These are phyloP conservation scores for Fusarium poae DNA, from an alignment of 2,329 filamentous ascomycete genomes.

Conservation along the genomic window DNA sequence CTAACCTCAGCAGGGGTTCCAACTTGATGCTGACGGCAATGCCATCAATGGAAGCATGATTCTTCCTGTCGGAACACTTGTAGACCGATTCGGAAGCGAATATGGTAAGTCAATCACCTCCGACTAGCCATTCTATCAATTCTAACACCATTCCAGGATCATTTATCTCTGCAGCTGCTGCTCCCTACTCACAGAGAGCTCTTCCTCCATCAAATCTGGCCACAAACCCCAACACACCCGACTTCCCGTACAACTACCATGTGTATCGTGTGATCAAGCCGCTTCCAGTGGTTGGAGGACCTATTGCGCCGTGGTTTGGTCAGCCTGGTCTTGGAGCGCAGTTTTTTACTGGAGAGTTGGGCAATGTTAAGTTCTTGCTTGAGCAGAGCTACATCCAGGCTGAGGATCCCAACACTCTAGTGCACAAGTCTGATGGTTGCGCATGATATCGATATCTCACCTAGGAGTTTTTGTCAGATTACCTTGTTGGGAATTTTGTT, in stretches of 20 bases:
- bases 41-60: constrained; percentile 59
- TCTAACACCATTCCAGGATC: constrained; percentile 37
- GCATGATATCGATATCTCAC: background rate
- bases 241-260: constrained; percentile 63
- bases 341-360: constrained; percentile 50
- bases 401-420: constrained; percentile 36
- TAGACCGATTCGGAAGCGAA: constrained; percentile 64
- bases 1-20: constrained; percentile 51
- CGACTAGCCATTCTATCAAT: rapidly evolving
- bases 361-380: constrained; percentile 41
- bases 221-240: constrained; percentile 48
- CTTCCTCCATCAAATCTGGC: constrained; percentile 62
- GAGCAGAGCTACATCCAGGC: constrained; percentile 34
- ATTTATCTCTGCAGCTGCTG: constrained; percentile 59
- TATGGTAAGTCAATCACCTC: constrained; percentile 49
- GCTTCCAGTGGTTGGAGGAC: constrained; percentile 58
- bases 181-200: constrained; percentile 61
- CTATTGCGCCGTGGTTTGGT: constrained; percentile 64
- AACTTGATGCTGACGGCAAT: constrained; percentile 51
- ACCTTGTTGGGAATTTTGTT: background rate
- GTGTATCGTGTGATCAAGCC: constrained; percentile 60
- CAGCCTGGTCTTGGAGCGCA: constrained; percentile 61
- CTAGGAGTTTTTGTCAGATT: too few species aligned
- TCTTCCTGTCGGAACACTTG: constrained; percentile 56
- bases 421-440: constrained; percentile 27